Evolutionary conservation across 1,284 basidiomycete species (phyloP), one percentile per base, ranked within the genome.

Genomic region (Taiwanofungus camphoratus): DNA sequence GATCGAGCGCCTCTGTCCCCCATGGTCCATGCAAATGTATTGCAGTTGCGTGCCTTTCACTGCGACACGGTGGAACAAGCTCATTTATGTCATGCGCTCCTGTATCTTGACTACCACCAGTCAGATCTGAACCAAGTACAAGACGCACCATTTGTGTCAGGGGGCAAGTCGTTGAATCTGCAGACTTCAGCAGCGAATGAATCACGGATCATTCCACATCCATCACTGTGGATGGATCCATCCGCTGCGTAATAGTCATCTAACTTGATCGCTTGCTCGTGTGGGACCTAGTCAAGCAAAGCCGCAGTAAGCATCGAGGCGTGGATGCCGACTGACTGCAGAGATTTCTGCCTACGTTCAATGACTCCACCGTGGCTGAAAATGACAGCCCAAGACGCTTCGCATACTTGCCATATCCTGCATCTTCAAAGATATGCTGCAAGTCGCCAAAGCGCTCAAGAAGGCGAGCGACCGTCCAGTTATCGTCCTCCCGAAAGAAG

Each of bases 311-410:
- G 32, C 4, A 19, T 2, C 5, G 26, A 33, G 8, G 4, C 7
- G 9, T 5, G n/a, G 2, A 16, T 27, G 26, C 26, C 26, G 7
- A 22, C 22, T 20, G 5, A 41, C 13, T 20, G 15, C 4, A 9
- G 2, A 30, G 32, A 36, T 3, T 33, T 1, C 5, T 5, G 24
- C 48, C 33, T 34, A 53, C 55, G 44, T 57, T 48, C 23, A 52
- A 30, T 19, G 52, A 51, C 33, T 50, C 40, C 12, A 51, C 24
- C 20, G 53, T 55, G 19, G 52, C 53, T 6, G 53, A 57, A 40
- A 57, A 57, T 11, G 55, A 57, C n/a, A 57, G 44, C 6, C 50
- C 52, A 2, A 55, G 49, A 11, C 53, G 53, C 12, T 53, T 53
- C 15, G 49, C 45, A 42, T 55, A 57, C 37, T 54, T 53, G 11